Conservation (phyloP, 495 filamentous ascomycete genomes). For the Ramalina peruviana region DNA sequence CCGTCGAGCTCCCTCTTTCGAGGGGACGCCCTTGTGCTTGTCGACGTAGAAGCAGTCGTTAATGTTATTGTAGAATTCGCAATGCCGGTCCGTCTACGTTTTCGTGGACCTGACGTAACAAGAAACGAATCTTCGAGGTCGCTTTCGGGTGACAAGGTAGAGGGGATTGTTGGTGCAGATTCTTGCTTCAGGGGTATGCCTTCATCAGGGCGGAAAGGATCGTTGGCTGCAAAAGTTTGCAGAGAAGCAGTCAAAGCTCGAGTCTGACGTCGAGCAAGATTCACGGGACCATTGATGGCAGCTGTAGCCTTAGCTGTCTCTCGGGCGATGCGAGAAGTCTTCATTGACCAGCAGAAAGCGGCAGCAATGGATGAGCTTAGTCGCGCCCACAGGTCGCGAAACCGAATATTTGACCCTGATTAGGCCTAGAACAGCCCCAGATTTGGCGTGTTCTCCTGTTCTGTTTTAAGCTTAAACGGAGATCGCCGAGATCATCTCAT, state of each 20-base stretch:
- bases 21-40: constrained; percentile 11
- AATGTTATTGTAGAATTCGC: constrained; percentile 12
- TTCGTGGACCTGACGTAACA: constrained; percentile 25
- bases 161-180: constrained; percentile 27
- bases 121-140: constrained; percentile 56
- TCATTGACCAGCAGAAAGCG: constrained; percentile 30
- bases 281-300: constrained; percentile 28
- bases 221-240: constrained; percentile 9
- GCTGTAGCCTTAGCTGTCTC: constrained; percentile 42
- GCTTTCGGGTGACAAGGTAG: constrained; percentile 17
- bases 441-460: not conserved
- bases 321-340: constrained; percentile 43
- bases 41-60: constrained; percentile 13
- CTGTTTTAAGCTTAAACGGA: constrained; percentile 4
- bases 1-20: constrained; percentile 8
- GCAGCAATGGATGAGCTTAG: too few species aligned
- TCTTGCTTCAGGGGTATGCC: constrained; percentile 17
- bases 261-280: constrained; percentile 22
- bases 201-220: constrained; percentile 8
- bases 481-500: not conserved
- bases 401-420: too few species aligned
- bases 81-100: constrained; percentile 32
- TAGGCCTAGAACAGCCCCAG: too few species aligned
- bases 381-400: too few species aligned
- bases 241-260: constrained; percentile 20